phyloP scores from a whole-genome alignment of 2,329 filamentous ascomycete genomes.

The Cladosporium halotolerans region DNA sequence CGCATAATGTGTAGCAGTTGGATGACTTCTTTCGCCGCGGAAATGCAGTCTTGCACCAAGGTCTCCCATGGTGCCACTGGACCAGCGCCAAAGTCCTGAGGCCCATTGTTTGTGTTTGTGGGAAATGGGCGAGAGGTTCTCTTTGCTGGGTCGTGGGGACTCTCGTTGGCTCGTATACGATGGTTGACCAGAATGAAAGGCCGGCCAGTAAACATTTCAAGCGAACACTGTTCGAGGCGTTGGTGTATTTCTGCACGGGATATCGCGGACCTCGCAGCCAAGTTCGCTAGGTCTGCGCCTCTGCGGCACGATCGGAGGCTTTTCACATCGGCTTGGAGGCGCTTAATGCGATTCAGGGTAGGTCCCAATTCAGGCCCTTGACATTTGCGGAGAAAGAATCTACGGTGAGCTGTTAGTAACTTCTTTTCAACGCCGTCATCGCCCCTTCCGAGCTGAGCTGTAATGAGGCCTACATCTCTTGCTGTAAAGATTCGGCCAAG shows the following conservation, averaged over 20 bases:
- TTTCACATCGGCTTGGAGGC: not conserved
- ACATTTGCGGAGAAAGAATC: slow-evolving; percentile 11
- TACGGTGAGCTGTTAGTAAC: slow-evolving; percentile 13
- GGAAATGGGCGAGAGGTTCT: too few relatives aligned
- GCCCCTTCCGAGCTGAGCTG: not conserved
- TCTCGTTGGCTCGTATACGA: not conserved
- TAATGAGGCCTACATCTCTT: slow-evolving; percentile 11
- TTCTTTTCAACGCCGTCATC: slow-evolving; percentile 13
- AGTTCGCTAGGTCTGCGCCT: too few relatives aligned
- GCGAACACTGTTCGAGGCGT: not conserved
- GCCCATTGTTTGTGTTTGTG: too few relatives aligned
- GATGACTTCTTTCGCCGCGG: slow-evolving; percentile 25
- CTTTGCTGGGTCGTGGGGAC: too few relatives aligned
- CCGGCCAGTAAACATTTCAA: slow-evolving; percentile 10
- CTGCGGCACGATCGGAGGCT: not conserved
- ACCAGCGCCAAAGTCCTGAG: too few relatives aligned
- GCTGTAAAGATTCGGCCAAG: not conserved
- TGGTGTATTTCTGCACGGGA: not conserved
- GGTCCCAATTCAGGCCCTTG: not conserved
- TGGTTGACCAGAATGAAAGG: slow-evolving; percentile 14
- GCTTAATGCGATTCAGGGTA: not conserved
- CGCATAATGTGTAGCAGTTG: slow-evolving; percentile 23
- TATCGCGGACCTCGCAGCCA: too few relatives aligned
- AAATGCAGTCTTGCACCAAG: slow-evolving; percentile 22
- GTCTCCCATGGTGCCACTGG: not conserved